phyloP scores from a whole-genome alignment of 2,329 filamentous ascomycete genomes.

The Septoria petroselini region DNA sequence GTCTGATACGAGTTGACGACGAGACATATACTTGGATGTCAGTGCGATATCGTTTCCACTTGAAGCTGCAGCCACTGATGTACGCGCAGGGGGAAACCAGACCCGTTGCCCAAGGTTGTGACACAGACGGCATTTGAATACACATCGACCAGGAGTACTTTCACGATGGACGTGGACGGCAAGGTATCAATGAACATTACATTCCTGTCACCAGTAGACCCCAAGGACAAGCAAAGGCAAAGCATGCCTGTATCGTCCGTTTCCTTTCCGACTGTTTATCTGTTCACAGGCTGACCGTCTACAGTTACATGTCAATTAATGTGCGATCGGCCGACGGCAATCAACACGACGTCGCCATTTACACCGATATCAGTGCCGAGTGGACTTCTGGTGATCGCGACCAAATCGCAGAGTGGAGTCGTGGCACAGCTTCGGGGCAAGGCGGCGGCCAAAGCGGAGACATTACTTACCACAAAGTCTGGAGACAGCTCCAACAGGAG shows the following conservation, averaged over 20 bases:
- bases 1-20: conserved; percentile 66
- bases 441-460: conserved; percentile 7
- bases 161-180: conserved; percentile 62
- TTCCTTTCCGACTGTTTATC: too few relatives aligned
- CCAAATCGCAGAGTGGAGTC: conserved; percentile 61
- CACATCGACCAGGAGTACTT: conserved; percentile 69
- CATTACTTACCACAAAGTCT: conserved; percentile 61
- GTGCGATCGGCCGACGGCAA: conserved; percentile 61
- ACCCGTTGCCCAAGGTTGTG: conserved; percentile 46
- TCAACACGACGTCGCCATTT: conserved; percentile 64
- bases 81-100: conserved; percentile 47
- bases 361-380: conserved; percentile 66
- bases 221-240: conserved; percentile 63
- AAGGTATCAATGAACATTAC: conserved; percentile 64
- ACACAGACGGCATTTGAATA: conserved; percentile 65
- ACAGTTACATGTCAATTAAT: conserved; percentile 60
- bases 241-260: conserved; percentile 61
- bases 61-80: neutral
- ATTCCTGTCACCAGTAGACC: conserved; percentile 68
- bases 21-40: conserved; percentile 63
- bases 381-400: conserved; percentile 64
- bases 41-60: neutral
- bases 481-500: conserved; percentile 46
- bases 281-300: neutral
- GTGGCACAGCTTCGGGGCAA: conserved; percentile 39